Percentiles rank a stretch among this genome's conserved stretches.
Evolutionary conservation across 2,329 filamentous ascomycete species (phyloP).

Genomic region (Botrytis elliptica): DNA sequence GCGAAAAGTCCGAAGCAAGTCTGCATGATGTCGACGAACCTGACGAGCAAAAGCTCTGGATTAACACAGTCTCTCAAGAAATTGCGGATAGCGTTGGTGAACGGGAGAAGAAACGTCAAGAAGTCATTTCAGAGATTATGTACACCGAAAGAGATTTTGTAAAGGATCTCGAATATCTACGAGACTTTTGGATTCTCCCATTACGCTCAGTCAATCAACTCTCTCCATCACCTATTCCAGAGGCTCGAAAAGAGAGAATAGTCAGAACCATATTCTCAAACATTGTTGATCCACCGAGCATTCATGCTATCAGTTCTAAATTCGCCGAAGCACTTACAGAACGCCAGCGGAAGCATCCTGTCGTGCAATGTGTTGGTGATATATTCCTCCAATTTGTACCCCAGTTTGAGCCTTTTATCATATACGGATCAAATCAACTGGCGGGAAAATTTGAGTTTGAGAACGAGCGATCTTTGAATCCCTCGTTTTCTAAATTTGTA

Average conservation of each 20-base stretch:
- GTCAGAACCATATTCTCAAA: slow-evolving; percentile 95
- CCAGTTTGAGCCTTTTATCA: slow-evolving; percentile 92
- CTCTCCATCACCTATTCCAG: slow-evolving; percentile 77
- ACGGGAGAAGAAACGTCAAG: slow-evolving; percentile 93
- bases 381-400: slow-evolving; percentile 92
- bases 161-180: slow-evolving; percentile 94
- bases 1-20: slow-evolving; percentile 66
- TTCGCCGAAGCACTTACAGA: slow-evolving; percentile 87
- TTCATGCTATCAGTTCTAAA: slow-evolving; percentile 85
- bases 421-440: slow-evolving; percentile 91
- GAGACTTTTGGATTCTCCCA: slow-evolving; percentile 98
- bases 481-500: slow-evolving; percentile 83
- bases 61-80: slow-evolving; percentile 96
- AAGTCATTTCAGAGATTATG: slow-evolving; percentile 97
- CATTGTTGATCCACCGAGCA: slow-evolving; percentile 76
- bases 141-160: slow-evolving; percentile 99
- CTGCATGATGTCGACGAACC: slow-evolving; percentile 84
- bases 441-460: slow-evolving; percentile 98
- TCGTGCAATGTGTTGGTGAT: slow-evolving; percentile 87
- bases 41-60: slow-evolving; percentile 98
- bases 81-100: slow-evolving; percentile 87
- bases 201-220: slow-evolving; percentile 67
- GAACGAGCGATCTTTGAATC: slow-evolving; percentile 85
- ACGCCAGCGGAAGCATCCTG: slow-evolving; percentile 83
- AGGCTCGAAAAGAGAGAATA: slow-evolving; percentile 82